Conservation (phyloP, 352 stramenopile genomes). For the Phytophthora fragariae region DNA sequence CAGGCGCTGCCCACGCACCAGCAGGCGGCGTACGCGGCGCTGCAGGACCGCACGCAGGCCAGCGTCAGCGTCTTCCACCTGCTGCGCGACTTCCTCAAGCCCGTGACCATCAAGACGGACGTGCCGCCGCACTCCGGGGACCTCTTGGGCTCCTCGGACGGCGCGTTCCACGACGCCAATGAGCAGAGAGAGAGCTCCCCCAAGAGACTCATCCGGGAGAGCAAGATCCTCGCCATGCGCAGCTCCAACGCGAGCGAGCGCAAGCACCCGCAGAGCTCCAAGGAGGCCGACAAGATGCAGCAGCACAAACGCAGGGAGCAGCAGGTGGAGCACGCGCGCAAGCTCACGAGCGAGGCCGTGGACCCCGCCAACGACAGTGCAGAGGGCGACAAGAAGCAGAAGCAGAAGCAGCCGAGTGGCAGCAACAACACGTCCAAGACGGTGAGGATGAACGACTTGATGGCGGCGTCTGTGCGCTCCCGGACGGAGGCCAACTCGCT, state of each 20-base stretch:
- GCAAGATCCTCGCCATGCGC: slow-evolving; percentile 74
- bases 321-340: slow-evolving; percentile 15
- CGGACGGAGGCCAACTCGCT: slow-evolving; percentile 30
- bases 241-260: slow-evolving; percentile 31
- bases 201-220: slow-evolving; percentile 65
- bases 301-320: slow-evolving; percentile 29
- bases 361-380: slow-evolving; percentile 14
- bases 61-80: slow-evolving; percentile 72
- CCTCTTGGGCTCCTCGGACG: slow-evolving; percentile 14
- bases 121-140: slow-evolving; percentile 30
- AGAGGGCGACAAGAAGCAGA: no score
- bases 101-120: slow-evolving; percentile 43
- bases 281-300: slow-evolving; percentile 23
- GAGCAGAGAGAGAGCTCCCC: slow-evolving; percentile 46
- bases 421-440: slow-evolving; percentile 31
- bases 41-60: slow-evolving; percentile 57
- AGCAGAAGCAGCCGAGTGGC: neutral
- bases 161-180: neutral
- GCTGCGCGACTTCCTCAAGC: slow-evolving; percentile 80
- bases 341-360: slow-evolving; percentile 7
- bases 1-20: slow-evolving; percentile 29
- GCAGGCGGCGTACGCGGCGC: slow-evolving; percentile 34
- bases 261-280: slow-evolving; percentile 16
- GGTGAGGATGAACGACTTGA: slow-evolving; percentile 32
- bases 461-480: slow-evolving; percentile 31